These are phyloP conservation scores for Deakozyma indianensis DNA, from an alignment of 805 yeast species.

Conservation along the genomic window DNA sequence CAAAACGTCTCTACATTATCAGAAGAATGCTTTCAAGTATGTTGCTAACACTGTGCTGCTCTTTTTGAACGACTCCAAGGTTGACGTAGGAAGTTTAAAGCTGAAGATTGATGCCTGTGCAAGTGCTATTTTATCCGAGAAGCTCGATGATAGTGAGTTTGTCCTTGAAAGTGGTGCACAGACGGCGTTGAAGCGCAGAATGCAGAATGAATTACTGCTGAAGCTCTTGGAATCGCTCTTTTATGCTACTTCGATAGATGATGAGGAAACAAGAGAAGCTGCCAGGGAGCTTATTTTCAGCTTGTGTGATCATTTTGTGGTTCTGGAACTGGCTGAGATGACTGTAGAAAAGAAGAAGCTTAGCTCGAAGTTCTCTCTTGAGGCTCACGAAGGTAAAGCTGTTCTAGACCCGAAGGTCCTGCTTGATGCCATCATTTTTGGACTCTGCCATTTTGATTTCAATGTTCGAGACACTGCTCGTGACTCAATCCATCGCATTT, in stretches of 20 bases:
- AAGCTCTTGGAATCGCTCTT: conserved; percentile 58
- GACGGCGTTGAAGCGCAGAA: neutral
- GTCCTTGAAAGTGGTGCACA: conserved; percentile 4
- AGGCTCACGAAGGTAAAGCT: conserved; percentile 66
- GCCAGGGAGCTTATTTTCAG: conserved; percentile 49
- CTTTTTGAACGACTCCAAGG: conserved; percentile 42
- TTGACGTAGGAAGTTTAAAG: conserved; percentile 25
- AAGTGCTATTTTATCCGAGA: conserved; percentile 21
- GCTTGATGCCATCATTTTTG: conserved; percentile 60
- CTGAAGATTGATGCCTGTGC: conserved; percentile 10
- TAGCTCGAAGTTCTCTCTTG: conserved; percentile 56
- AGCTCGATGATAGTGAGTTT: conserved; percentile 22
- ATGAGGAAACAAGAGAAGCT: conserved; percentile 44
- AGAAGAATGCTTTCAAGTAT: conserved; percentile 66
- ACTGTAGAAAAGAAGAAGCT: conserved; percentile 50
- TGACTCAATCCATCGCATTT: conserved; percentile 47
- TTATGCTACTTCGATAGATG: conserved; percentile 56
- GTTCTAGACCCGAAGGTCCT: conserved; percentile 55
- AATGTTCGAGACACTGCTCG: conserved; percentile 62
- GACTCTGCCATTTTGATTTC: conserved; percentile 62
- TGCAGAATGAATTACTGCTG: conserved; percentile 38
- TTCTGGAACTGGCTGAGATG: conserved; percentile 63
- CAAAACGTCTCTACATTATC: conserved; percentile 40
- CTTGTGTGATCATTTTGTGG: conserved; percentile 63
- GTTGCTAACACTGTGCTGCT: conserved; percentile 51